Base-by-base conservation (phyloP, 768 basidiomycete species). In the Kockovaella imperatae region DNA sequence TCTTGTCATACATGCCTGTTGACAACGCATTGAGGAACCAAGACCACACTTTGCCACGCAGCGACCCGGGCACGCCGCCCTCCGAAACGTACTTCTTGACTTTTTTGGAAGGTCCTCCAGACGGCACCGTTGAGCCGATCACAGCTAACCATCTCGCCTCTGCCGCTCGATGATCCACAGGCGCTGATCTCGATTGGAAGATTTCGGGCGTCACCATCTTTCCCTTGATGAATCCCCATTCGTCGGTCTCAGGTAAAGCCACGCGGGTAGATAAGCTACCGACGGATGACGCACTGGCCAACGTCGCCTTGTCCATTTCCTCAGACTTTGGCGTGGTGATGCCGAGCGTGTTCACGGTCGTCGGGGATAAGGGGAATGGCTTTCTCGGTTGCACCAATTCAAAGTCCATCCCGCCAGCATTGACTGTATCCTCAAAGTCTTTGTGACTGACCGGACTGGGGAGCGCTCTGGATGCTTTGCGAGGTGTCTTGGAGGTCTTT, bases 191-290 rank as follows among this genome's bases (percentile, higher is more conserved):
- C 2, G 47, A 47, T 28, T 45, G 38, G 45, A 65, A 67, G 13
- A 65, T 63, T 49, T 63, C 59, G 15, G 68, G 68, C 17, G 56
- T 57, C 6, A 61, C 62, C 35, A 57, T 61, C 25, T 47, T 38
- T 20, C 59, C 59, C 38, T 60, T 62, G 18, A 65, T 26, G 40
- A 67, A 69, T 1, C 68, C 68, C 61, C 65, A 69, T 34, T 65
- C 63, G 35, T 69, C 65, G 24, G 64, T 67, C 45, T 67, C 61
- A 2, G 56, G 48, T 35, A 65, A 44, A 24, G 47, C 45, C 36
- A 50, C 20, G 29, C 49, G 11, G 32, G 48, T 53, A 24, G 32
- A 23, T 18, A 42, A 10, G 11, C 38, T 36, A 29, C 45, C 54
- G 15, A 38, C 21, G 14, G 20, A 17, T 8, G 28, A 42, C 8